Percentiles rank a stretch among this genome's conserved stretches.
phyloP scores from a whole-genome alignment of 2,329 filamentous ascomycete species.

The Xylaria digitata region DNA sequence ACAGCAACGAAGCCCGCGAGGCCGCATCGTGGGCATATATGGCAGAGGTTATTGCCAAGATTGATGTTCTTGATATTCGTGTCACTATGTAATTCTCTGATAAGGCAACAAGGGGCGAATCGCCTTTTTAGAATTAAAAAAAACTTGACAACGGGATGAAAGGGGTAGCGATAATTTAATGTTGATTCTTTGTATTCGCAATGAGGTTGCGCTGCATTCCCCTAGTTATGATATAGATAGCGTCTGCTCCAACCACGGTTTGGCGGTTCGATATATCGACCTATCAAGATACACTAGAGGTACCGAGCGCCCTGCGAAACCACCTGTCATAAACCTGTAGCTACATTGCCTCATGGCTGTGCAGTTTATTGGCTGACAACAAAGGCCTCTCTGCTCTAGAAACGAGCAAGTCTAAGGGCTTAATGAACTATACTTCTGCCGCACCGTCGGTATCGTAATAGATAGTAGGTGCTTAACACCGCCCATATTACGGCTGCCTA shows the following conservation, averaged over 20 bases:
- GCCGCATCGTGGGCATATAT: background rate
- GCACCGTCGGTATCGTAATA: slow-evolving; percentile 82
- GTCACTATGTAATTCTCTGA: background rate
- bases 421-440: slow-evolving; percentile 55
- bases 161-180: too few species aligned
- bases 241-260: background rate
- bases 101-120: background rate
- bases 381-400: background rate
- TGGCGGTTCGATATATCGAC: background rate
- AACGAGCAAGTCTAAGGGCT: background rate
- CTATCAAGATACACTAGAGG: background rate
- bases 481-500: slow-evolving; percentile 71
- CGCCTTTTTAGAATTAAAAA: background rate
- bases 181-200: background rate
- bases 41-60: background rate
- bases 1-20: background rate
- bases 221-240: background rate
- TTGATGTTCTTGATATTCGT: background rate
- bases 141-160: background rate
- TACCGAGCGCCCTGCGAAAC: background rate
- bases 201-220: too few species aligned
- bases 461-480: slow-evolving; percentile 80
- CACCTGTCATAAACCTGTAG: background rate
- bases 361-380: background rate
- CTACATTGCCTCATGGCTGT: background rate